Evolutionary conservation across 306 rosid genomes (phyloP).

Genomic region (Fagus crenata): DNA sequence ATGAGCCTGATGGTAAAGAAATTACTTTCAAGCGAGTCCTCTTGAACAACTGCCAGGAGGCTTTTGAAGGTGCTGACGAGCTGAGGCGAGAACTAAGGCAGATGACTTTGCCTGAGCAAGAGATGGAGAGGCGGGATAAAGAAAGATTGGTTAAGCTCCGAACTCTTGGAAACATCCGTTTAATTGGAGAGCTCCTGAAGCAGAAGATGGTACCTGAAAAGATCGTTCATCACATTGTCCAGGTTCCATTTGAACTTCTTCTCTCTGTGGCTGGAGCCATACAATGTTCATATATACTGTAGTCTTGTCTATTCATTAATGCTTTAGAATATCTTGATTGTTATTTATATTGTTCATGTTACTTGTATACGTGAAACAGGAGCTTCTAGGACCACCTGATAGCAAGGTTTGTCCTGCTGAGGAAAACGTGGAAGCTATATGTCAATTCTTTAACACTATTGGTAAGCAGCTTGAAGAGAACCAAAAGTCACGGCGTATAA

Average conservation of each 20-base stretch:
- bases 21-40: slow-evolving; percentile 86
- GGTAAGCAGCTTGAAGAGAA: slow-evolving; percentile 96
- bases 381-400: slow-evolving; percentile 77
- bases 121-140: slow-evolving; percentile 77
- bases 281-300: not conserved
- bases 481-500: slow-evolving; percentile 73
- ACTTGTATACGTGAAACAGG: slow-evolving; percentile 52
- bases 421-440: slow-evolving; percentile 97
- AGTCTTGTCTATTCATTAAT: slow-evolving; percentile 3
- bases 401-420: slow-evolving; percentile 82
- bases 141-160: slow-evolving; percentile 82
- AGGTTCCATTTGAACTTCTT: slow-evolving; percentile 46
- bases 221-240: slow-evolving; percentile 97
- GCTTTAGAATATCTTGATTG: slow-evolving; percentile 16
- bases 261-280: not conserved
- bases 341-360: slow-evolving; percentile 19
- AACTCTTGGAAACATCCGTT: slow-evolving; percentile 90
- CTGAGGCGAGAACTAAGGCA: slow-evolving; percentile 75
- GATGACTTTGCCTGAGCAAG: slow-evolving; percentile 92
- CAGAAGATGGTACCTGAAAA: slow-evolving; percentile 97
- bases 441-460: slow-evolving; percentile 91
- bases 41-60: slow-evolving; percentile 91
- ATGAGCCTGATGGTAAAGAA: slow-evolving; percentile 84
- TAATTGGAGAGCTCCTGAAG: slow-evolving; percentile 97
- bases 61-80: slow-evolving; percentile 89